phyloP scores from a whole-genome alignment of 768 basidiomycete species.

The Heimioporus sp. region DNA sequence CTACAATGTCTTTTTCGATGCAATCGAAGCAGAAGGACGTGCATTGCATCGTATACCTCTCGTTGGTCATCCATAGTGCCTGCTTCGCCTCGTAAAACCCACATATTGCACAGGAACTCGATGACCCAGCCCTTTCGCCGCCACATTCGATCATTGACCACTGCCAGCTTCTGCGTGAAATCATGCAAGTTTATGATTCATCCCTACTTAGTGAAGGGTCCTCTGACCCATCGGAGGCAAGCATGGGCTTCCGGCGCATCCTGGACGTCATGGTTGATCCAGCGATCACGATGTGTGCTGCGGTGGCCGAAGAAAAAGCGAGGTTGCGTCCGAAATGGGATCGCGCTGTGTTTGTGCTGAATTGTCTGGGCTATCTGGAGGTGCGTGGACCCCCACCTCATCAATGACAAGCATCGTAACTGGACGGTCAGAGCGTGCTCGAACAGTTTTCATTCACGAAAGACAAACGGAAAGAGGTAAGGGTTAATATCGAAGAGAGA shows the following conservation, averaged over 20 bases:
- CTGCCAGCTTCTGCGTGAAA: conserved; percentile 79
- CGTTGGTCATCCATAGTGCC: conserved; percentile 34
- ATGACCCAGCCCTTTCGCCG: conserved; percentile 70
- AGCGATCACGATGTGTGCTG: conserved; percentile 69
- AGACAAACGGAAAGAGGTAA: conserved; percentile 56
- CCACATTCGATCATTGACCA: conserved; percentile 82
- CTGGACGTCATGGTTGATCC: conserved; percentile 86
- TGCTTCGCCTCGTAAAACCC: background rate
- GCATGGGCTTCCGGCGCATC: conserved; percentile 39
- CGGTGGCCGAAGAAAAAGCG: conserved; percentile 64
- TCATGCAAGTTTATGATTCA: conserved; percentile 85
- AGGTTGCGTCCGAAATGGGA: conserved; percentile 68
- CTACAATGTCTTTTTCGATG: conserved; percentile 84
- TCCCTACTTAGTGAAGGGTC: conserved; percentile 65
- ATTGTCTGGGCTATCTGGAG: conserved; percentile 81
- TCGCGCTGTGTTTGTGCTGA: conserved; percentile 76
- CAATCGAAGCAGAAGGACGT: conserved; percentile 81
- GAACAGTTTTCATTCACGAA: conserved; percentile 67
- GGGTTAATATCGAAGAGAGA: conserved; percentile 57
- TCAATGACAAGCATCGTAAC: no score
- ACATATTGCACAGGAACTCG: conserved; percentile 45
- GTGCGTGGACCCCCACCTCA: conserved; percentile 38
- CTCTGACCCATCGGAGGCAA: conserved; percentile 9
- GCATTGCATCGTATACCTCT: conserved; percentile 52
- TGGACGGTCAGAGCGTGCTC: conserved; percentile 50